Conservation (phyloP, 1,284 basidiomycete species). For the Stereum hirsutum region DNA sequence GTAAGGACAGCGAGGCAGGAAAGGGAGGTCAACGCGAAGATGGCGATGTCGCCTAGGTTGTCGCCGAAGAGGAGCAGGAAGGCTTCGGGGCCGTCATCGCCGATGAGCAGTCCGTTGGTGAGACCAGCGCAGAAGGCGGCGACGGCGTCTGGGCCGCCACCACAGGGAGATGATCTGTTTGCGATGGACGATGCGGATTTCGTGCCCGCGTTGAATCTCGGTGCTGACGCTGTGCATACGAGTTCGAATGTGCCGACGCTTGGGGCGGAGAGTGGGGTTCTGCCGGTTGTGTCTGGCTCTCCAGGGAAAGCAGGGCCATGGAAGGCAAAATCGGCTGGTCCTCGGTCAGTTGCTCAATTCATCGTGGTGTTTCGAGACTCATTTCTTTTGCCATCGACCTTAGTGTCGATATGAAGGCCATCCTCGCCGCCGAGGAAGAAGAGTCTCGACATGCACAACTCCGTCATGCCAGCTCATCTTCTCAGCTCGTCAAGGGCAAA, state of each 20-base stretch:
- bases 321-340: slow-evolving; percentile 29
- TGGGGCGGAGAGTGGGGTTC: neutral
- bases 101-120: slow-evolving; percentile 23
- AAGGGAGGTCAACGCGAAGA: too few relatives aligned
- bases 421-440: slow-evolving; percentile 73
- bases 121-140: slow-evolving; percentile 17
- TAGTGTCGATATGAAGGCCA: slow-evolving; percentile 75
- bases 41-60: slow-evolving; percentile 36
- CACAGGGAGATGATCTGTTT: slow-evolving; percentile 44
- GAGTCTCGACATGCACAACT: neutral
- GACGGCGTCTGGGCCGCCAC: slow-evolving; percentile 6
- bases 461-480: neutral
- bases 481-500: too few relatives aligned
- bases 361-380: slow-evolving; percentile 1
- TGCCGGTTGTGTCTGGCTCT: slow-evolving; percentile 7
- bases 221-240: slow-evolving; percentile 11
- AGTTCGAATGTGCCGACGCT: too few relatives aligned
- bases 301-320: slow-evolving; percentile 16
- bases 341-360: slow-evolving; percentile 21
- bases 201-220: slow-evolving; percentile 12
- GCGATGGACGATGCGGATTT: slow-evolving; percentile 52
- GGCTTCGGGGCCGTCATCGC: slow-evolving; percentile 14
- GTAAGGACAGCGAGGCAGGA: slow-evolving; percentile 33
- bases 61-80: slow-evolving; percentile 26
- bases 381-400: slow-evolving; percentile 6